phyloP scores from a whole-genome alignment of 2,329 filamentous ascomycete genomes.

The Verticillium alfalfae region DNA sequence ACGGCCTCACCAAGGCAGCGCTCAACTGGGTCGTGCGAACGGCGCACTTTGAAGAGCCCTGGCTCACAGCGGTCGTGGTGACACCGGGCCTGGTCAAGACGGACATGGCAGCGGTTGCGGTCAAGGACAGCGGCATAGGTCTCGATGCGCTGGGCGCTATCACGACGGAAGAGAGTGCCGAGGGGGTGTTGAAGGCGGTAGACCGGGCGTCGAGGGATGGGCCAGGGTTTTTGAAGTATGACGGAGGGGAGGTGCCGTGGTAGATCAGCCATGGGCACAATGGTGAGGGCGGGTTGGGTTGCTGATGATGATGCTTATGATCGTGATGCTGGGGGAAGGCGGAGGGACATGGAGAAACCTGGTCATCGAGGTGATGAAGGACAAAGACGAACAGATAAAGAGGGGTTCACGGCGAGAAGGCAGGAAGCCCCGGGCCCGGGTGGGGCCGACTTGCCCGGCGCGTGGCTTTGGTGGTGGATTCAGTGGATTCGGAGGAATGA shows the following conservation, averaged over 20 bases:
- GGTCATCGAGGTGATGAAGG: too few species aligned
- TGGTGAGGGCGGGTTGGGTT: not conserved
- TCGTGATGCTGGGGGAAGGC: too few species aligned
- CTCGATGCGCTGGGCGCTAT: conserved; percentile 6
- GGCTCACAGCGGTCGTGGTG: conserved; percentile 14
- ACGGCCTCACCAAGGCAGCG: conserved; percentile 13
- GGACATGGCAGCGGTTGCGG: conserved; percentile 1
- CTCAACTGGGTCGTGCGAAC: conserved; percentile 13
- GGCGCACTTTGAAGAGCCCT: conserved; percentile 16
- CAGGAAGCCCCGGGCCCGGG: not conserved
- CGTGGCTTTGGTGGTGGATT: too few species aligned
- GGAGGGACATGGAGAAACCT: not conserved
- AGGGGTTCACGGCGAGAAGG: not conserved
- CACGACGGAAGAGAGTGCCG: conserved; percentile 10
- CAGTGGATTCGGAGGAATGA: too few species aligned
- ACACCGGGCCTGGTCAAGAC: conserved; percentile 12
- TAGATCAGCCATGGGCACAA: not conserved
- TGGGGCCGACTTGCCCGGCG: not conserved
- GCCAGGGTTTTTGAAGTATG: not conserved
- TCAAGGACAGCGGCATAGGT: not conserved
- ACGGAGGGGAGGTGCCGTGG: not conserved
- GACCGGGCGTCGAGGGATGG: not conserved
- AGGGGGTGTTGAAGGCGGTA: not conserved
- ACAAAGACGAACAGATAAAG: too few species aligned
- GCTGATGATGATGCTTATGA: not conserved